Conservation (phyloP, 2,329 filamentous ascomycete genomes). For the Coniochaeta prunicola region DNA sequence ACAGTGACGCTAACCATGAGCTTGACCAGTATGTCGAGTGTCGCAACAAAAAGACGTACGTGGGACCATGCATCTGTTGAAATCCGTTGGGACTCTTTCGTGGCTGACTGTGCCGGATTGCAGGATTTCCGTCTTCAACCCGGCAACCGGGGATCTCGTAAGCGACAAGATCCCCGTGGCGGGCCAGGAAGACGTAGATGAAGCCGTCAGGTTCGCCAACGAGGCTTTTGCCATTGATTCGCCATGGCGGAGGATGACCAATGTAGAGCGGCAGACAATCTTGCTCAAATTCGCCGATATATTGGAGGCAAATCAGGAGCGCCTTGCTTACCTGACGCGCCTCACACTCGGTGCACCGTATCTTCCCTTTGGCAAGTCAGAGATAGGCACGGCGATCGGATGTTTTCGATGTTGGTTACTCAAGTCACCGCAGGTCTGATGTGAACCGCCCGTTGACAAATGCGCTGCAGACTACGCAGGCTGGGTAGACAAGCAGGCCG, state of each 20-base stretch:
- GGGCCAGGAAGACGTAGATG: background rate
- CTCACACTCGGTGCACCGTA: background rate
- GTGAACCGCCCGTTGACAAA: too few relatives aligned
- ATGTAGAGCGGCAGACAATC: background rate
- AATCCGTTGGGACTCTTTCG: too few relatives aligned
- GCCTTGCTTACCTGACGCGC: background rate
- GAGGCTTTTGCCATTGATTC: too few relatives aligned
- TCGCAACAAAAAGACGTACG: too few relatives aligned
- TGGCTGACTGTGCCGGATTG: too few relatives aligned
- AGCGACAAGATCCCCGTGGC: background rate
- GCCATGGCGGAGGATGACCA: background rate
- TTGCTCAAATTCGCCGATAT: constrained; percentile 1
- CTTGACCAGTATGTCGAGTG: background rate
- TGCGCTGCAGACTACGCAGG: too few relatives aligned
- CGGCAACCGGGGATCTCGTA: background rate
- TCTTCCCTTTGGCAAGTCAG: background rate
- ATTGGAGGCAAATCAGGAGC: background rate
- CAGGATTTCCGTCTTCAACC: too few relatives aligned
- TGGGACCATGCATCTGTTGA: too few relatives aligned
- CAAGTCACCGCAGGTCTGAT: too few relatives aligned
- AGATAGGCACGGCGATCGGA: background rate
- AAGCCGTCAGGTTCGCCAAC: background rate
- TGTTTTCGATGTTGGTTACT: background rate
- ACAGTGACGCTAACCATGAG: background rate
- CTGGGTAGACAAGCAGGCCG: background rate